These are phyloP conservation scores for Zygoascus sp. DNA, from an alignment of 1,139 yeast genomes.

Conservation along the genomic window DNA sequence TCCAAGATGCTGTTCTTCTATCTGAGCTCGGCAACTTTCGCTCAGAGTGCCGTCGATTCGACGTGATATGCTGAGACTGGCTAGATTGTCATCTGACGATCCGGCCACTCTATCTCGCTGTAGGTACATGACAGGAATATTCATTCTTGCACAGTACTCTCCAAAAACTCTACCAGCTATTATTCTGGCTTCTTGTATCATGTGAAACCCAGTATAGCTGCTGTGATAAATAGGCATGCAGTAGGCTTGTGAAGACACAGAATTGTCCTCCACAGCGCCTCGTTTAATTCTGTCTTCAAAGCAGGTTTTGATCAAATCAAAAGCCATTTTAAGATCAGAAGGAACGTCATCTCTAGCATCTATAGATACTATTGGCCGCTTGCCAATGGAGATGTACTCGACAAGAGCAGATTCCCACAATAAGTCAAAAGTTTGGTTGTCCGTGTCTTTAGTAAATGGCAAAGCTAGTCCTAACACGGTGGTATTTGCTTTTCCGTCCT, in stretches of 20 bases:
- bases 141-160: slow-evolving; percentile 10
- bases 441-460: neutral
- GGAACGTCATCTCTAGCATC: neutral
- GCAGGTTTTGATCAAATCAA: neutral
- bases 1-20: slow-evolving; percentile 13
- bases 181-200: slow-evolving; percentile 20
- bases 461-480: neutral
- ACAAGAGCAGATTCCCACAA: slow-evolving; percentile 2
- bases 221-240: slow-evolving; percentile 4
- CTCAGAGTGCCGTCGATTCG: slow-evolving; percentile 7
- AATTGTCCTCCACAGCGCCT: slow-evolving; percentile 17
- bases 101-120: neutral
- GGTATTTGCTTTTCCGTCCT: neutral
- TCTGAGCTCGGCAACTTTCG: slow-evolving; percentile 8
- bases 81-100: slow-evolving; percentile 6
- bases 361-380: neutral
- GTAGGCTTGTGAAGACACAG: slow-evolving; percentile 14
- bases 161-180: slow-evolving; percentile 19
- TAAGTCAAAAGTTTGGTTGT: neutral
- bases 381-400: neutral
- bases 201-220: slow-evolving; percentile 4
- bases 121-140: slow-evolving; percentile 11
- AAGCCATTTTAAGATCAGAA: neutral
- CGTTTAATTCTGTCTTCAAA: slow-evolving; percentile 13
- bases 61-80: slow-evolving; percentile 3